Evolutionary conservation across 805 yeast genomes (phyloP), one percentile per base, ranked within the genome.

Genomic region (Zygosaccharomyces pseudorouxii): DNA sequence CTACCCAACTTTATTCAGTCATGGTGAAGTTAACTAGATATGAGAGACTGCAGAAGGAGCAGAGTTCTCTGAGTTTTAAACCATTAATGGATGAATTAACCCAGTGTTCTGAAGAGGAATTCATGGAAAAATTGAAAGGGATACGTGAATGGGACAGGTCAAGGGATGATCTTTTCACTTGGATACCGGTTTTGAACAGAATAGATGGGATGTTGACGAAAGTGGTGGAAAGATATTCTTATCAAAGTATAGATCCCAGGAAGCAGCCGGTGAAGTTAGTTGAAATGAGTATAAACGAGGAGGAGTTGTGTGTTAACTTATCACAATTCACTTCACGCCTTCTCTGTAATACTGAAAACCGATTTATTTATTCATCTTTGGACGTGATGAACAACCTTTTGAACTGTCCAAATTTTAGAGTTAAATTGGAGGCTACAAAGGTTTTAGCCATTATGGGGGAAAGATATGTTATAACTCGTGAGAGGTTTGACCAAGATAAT

Each of bases 151-250:
- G 89, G 89, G 76, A 76, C 27, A 69, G 82, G 20, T 83, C 88
- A 7, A 72, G 80, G 51, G 86, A 85, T 31, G 85, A 87, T 56
- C 66, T 92, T 29, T 76, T 76, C 51, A 82, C 82, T 50, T 90
- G 96, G 93, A 78, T 86, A 25, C 77, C 84, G 0, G 80, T 87
- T 1, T 71, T 92, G 56, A 85, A 89, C 64, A 73, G 83, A 56
- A 80, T 90, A 59, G 97, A 90, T 62, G 75, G 71, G 10, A 74
- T 87, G 5, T 69, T 87, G 46, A 85, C 81, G 45, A 56, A 59
- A 3, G 69, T 76, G 19, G 76, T 85, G 12, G 67, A 67, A 6
- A 79, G 79, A 51, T 84, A 87, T 58, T 46, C 55, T 2, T 64
- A 66, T 43, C 51, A 53, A 9, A 50, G 61, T 5, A 30, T 52